A percentile compares a stretch with the other conserved stretches of the same genome.
phyloP scores from a whole-genome alignment of 768 basidiomycete genomes.

The Sarcodon sp. region DNA sequence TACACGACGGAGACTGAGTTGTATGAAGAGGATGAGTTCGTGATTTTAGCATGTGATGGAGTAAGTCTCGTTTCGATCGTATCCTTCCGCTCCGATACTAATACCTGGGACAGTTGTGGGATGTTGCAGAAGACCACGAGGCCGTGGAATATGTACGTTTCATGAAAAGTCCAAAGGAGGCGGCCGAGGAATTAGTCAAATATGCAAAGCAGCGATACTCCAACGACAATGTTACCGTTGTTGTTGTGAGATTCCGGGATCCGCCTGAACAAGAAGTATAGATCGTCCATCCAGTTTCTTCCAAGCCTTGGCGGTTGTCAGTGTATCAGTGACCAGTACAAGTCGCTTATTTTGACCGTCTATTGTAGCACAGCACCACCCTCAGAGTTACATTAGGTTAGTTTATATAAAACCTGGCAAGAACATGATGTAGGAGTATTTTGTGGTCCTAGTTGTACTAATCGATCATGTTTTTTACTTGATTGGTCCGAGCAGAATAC shows the following conservation, averaged over 20 bases:
- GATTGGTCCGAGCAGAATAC: no score
- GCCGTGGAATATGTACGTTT: constrained; percentile 78
- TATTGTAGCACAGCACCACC: no score
- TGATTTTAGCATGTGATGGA: constrained; percentile 95
- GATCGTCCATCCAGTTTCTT: neutral
- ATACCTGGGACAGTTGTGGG: constrained; percentile 66
- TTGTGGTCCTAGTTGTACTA: no score
- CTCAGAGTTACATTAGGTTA: no score
- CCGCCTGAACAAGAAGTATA: constrained; percentile 11
- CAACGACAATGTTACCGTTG: constrained; percentile 87
- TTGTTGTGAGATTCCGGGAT: constrained; percentile 76
- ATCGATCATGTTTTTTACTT: no score
- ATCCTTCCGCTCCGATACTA: neutral
- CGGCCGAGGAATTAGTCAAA: constrained; percentile 61
- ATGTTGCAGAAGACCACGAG: constrained; percentile 82
- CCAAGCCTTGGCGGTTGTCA: constrained; percentile 4
- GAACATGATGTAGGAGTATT: no score
- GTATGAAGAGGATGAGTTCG: constrained; percentile 83
- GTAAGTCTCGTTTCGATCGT: constrained; percentile 35
- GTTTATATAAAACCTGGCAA: no score
- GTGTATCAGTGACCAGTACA: neutral
- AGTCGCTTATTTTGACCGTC: neutral
- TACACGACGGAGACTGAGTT: constrained; percentile 97
- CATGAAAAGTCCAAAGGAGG: constrained; percentile 68
- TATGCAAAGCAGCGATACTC: constrained; percentile 84